Percentiles rank a stretch among this genome's conserved stretches.
phyloP scores from a whole-genome alignment of 345 rosid species.

The Trapa bicornis region DNA sequence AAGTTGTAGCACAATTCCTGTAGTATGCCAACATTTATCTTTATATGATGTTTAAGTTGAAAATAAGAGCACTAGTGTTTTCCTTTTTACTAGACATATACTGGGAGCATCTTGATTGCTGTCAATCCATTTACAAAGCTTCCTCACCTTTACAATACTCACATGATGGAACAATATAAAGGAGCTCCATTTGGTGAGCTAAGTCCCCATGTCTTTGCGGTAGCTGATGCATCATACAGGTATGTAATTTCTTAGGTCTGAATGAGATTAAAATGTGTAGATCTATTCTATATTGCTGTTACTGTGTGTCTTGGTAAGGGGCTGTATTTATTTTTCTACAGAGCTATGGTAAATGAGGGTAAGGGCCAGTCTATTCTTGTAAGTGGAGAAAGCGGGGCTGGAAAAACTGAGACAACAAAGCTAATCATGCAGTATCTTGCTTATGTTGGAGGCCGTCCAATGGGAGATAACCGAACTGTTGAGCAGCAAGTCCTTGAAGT shows the following conservation, averaged over 20 bases:
- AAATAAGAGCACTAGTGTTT: not conserved
- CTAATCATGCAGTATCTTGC: constrained; percentile 95
- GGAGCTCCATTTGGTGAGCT: constrained; percentile 96
- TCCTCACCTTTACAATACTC: constrained; percentile 89
- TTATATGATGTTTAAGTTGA: not conserved
- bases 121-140: constrained; percentile 97
- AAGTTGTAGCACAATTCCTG: not conserved
- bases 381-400: constrained; percentile 99
- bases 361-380: constrained; percentile 94
- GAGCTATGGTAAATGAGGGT: constrained; percentile 82
- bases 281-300: constrained; percentile 8
- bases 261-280: constrained; percentile 3
- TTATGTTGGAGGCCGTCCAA: constrained; percentile 82
- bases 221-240: constrained; percentile 97
- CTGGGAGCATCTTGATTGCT: constrained; percentile 97
- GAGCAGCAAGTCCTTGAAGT: constrained; percentile 99
- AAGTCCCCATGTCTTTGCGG: constrained; percentile 99
- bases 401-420: constrained; percentile 99
- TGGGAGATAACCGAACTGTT: constrained; percentile 61
- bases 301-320: constrained; percentile 18
- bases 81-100: constrained; percentile 51
- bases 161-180: constrained; percentile 98
- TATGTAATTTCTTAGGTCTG: constrained; percentile 12
- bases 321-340: constrained; percentile 26
- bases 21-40: not conserved